Percentiles rank a stretch among this genome's conserved stretches.
Conservation (phyloP, 1,284 basidiomycete genomes). For the Pseudozyma tsukubaensis region DNA sequence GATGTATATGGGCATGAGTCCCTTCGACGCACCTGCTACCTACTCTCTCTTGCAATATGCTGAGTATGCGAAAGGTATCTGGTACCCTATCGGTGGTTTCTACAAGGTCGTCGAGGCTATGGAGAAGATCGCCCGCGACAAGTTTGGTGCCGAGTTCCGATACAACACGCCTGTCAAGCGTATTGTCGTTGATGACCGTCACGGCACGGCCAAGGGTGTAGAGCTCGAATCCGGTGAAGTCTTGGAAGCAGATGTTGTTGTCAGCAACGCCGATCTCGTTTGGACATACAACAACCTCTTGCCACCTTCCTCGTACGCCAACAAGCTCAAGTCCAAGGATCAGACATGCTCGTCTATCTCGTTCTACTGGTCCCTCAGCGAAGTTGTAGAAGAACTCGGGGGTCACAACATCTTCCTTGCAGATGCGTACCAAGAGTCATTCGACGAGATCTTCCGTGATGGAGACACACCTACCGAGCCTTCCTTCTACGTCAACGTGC, state of each 20-base stretch:
- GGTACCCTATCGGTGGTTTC: conserved; percentile 73
- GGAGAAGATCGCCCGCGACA: conserved; percentile 69
- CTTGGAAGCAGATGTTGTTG: conserved; percentile 71
- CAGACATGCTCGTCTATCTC: conserved; percentile 72
- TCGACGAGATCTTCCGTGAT: conserved; percentile 73
- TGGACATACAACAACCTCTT: conserved; percentile 72
- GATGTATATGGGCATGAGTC: conserved; percentile 71
- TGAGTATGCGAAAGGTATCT: conserved; percentile 72
- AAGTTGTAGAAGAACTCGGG: conserved; percentile 70
- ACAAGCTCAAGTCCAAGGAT: conserved; percentile 59
- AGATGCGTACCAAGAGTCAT: conserved; percentile 71
- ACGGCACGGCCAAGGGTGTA: conserved; percentile 68
- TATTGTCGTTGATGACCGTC: conserved; percentile 61
- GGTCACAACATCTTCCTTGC: conserved; percentile 71
- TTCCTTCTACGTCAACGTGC: conserved; percentile 73
- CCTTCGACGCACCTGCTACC: conserved; percentile 73
- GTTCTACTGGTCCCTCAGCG: conserved; percentile 73
- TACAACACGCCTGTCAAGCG: conserved; percentile 70
- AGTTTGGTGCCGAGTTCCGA: conserved; percentile 70
- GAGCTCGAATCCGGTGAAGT: conserved; percentile 70
- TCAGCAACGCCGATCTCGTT: conserved; percentile 73
- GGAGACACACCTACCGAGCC: conserved; percentile 72
- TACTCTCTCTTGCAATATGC: conserved; percentile 73
- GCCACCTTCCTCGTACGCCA: conserved; percentile 65
- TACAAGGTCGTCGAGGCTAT: conserved; percentile 71